phyloP scores from a whole-genome alignment of 139 green algal genomes.

The Protoeuglena noctilucae region DNA sequence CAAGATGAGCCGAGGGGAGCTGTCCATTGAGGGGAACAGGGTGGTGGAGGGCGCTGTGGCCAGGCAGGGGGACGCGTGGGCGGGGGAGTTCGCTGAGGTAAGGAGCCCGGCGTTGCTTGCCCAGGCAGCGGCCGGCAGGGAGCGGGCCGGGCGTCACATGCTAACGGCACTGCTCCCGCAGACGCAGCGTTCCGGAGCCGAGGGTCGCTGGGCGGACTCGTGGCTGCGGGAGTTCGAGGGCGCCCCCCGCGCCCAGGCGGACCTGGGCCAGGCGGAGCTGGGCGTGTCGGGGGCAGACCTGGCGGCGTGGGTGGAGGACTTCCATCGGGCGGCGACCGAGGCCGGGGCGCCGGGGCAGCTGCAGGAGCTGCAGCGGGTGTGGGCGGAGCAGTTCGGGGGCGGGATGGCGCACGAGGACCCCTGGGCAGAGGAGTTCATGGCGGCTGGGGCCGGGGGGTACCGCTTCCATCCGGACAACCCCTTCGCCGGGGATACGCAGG shows the following conservation, averaged over 20 bases:
- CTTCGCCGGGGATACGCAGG: conserved; percentile 60
- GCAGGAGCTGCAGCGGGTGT: conserved; percentile 37
- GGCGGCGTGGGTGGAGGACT: conserved; percentile 30
- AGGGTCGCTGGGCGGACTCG: conserved; percentile 37
- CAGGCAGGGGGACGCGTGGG: conserved; percentile 11
- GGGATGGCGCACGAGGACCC: neutral
- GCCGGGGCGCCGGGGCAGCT: conserved; percentile 27
- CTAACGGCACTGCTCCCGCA: no score
- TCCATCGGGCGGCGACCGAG: conserved; percentile 14
- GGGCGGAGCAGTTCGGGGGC: conserved; percentile 17
- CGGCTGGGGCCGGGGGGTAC: conserved; percentile 32
- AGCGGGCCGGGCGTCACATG: neutral
- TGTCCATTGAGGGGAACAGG: conserved; percentile 62
- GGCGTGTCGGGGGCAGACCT: conserved; percentile 1
- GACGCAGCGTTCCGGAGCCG: neutral
- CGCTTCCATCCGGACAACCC: conserved; percentile 68
- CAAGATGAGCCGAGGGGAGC: conserved; percentile 81
- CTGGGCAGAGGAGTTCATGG: neutral
- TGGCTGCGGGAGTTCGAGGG: conserved; percentile 2
- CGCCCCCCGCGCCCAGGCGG: no score
- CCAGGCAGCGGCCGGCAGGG: neutral
- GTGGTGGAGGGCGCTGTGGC: conserved; percentile 16
- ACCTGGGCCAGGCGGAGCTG: conserved; percentile 8
- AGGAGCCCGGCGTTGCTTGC: neutral
- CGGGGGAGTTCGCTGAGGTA: conserved; percentile 14